Base-by-base conservation (phyloP, 2,329 filamentous ascomycete genomes). In the Fusarium haematococcum region DNA sequence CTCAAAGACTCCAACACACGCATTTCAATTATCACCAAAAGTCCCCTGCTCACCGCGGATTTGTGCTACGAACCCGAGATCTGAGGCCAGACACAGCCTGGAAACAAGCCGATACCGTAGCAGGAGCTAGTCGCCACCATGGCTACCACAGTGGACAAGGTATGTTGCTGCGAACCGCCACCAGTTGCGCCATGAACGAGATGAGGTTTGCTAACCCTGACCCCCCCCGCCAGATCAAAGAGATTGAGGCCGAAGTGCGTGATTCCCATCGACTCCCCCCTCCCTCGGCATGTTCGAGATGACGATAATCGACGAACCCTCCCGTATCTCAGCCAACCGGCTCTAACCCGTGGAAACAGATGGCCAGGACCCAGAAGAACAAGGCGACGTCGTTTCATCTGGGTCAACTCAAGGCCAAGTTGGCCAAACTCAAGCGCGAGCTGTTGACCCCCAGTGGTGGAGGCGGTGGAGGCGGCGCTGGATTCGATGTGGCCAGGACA, bases 81-180 rank as follows among this genome's bases (percentile, higher is more conserved):
- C 71, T 70, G 64, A 77, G 63, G 66, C 70, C 63, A 65, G 64
- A 75, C 58, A 65, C 57, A 57, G 50, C 59, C 65, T 20, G 52
- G 67, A 52, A 65, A 68, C 39, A 63, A 69, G n/a, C 48, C 45
- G 32, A 73, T 20, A 70, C 62, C 56, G 60, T 67, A 69, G 65
- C 65, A 66, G 45, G 50, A 65, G 68, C 63, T 45, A 73, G 62
- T 70, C 76, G 77, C 82, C 88, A 93, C 84, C 80, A 98, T 98
- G 97, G 89, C 96, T 89, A 98, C 96, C 71, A 98, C 96, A 48
- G 95, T 98, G 83, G 96, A 98, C 80, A 98, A 98, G 93, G 95
- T 94, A 82, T 77, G 89, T 80, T 52, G 52, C 68, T 57, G 54
- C 52, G 60, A 50, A 25, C 39, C 27, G 63, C 67, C 56, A 56